Conservation (phyloP, 352 stramenopile genomes). For the Stramenopiles sp. region DNA sequence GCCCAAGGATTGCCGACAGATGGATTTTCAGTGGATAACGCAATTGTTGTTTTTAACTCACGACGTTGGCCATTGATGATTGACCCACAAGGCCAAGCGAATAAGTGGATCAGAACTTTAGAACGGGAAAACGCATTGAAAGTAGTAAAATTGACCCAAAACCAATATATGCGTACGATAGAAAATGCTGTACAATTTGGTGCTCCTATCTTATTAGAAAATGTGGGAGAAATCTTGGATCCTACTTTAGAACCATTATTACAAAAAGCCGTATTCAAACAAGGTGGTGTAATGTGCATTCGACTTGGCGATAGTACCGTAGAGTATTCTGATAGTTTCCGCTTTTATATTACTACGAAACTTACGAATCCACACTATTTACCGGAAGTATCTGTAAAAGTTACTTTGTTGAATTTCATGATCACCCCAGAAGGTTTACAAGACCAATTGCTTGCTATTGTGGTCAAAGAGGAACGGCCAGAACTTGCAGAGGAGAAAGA, state of each 20-base stretch:
- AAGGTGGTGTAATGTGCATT: constrained; percentile 71
- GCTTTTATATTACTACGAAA: constrained; percentile 75
- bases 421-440: constrained; percentile 74
- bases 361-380: constrained; percentile 71
- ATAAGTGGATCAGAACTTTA: constrained; percentile 83
- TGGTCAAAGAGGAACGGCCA: constrained; percentile 72
- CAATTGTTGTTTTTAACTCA: constrained; percentile 68
- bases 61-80: constrained; percentile 88
- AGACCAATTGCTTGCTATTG: constrained; percentile 84
- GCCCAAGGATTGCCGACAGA: constrained; percentile 83
- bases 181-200: constrained; percentile 69
- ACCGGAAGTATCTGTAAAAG: constrained; percentile 68
- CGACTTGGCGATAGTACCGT: constrained; percentile 66
- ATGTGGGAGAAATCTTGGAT: constrained; percentile 62
- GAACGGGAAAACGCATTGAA: constrained; percentile 69
- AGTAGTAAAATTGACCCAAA: constrained; percentile 62
- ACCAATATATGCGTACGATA: constrained; percentile 55
- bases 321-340: constrained; percentile 64
- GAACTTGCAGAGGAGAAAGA: constrained; percentile 70
- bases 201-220: constrained; percentile 67
- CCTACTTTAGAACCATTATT: constrained; percentile 64
- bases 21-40: constrained; percentile 78
- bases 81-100: constrained; percentile 77
- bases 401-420: constrained; percentile 88
- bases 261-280: constrained; percentile 69